Percentiles rank a stretch among this genome's conserved stretches.
These are phyloP conservation scores for Zymoseptoria passerinii DNA, from an alignment of 2,329 filamentous ascomycete species.

Conservation along the genomic window DNA sequence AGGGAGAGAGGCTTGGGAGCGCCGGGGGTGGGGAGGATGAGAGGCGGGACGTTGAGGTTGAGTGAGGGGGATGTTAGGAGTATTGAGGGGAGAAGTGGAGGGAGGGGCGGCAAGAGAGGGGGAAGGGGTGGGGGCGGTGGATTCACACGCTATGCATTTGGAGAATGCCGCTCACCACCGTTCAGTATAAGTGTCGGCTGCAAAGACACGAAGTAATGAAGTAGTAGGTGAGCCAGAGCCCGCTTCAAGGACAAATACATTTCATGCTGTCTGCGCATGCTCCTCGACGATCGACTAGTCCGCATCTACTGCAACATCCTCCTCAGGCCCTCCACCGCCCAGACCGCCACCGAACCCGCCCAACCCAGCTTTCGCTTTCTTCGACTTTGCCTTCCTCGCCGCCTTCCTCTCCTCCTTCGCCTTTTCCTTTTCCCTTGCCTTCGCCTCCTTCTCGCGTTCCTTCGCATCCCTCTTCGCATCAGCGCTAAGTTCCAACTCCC, in stretches of 20 bases:
- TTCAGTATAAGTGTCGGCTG: not conserved
- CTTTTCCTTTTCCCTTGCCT: constrained; percentile 27
- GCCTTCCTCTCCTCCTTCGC: constrained; percentile 24
- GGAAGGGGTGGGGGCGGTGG: not conserved
- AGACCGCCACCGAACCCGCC: constrained; percentile 15
- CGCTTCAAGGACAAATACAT: not conserved
- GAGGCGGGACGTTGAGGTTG: constrained; percentile 68
- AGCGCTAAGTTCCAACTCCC: constrained; percentile 28
- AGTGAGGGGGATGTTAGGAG: constrained; percentile 67
- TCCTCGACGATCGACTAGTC: not conserved
- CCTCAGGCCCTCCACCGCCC: constrained; percentile 13
- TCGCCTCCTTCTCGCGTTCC: constrained; percentile 24
- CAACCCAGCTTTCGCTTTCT: constrained; percentile 17
- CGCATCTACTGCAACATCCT: not conserved
- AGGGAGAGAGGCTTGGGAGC: constrained; percentile 60
- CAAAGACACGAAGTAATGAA: not conserved
- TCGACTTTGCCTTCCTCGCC: constrained; percentile 26
- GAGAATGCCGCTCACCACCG: too few species aligned
- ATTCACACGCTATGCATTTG: too few species aligned
- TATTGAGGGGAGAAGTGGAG: constrained; percentile 48
- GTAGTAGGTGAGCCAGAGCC: not conserved
- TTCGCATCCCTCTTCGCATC: constrained; percentile 31
- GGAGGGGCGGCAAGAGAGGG: not conserved
- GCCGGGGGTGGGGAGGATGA: constrained; percentile 72
- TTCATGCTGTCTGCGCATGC: not conserved